Base-by-base conservation (phyloP, 495 filamentous ascomycete species). In the Pyrenopolyporus hunteri region DNA sequence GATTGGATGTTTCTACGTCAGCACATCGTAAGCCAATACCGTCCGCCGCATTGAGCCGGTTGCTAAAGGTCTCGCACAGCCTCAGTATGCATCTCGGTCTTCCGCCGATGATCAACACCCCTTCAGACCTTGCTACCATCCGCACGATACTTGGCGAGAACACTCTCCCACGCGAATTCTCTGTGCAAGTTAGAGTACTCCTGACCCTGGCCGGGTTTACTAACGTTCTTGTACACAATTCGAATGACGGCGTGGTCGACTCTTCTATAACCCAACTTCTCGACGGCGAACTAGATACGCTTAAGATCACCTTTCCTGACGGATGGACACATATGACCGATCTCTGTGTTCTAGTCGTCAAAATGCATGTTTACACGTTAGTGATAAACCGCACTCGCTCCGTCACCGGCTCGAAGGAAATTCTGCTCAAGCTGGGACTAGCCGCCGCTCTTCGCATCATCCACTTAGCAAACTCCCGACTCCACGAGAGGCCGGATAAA, bases 51-150 rank as follows among this genome's bases (percentile, higher is more conserved):
- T 9, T 10, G 11, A n/a, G 20, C 26, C 19, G 8, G 3, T 19
- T n/a, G 16, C 52, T 66, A 33, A 54, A 26, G 8, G 9, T n/a
- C 14, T 25, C n/a, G 8, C 28, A 11, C 44, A 73, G 71, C 40
- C 52, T 72, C 17, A 70, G 69, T 35, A 71, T 70, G 61, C 59
- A 68, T 40, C 59, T 69, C 13, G 69, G 71, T n/a, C 53, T 73
- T 9, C 71, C 69, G 1, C 59, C 57, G 29, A 58, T 70, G 47
- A 67, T 73, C 36, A 63, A 58, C 33, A 62, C 67, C 2, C 52
- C 71, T n/a, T 67, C 68, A 11, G 64, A 73, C 28, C 49, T 73
- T 22, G 47, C 63, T 14, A 59, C 35, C 9, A 57, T 71, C 6
- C 57, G 48, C 5, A 20, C 63, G 9, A 57, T 39, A 32, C 51